Evolutionary conservation across 2,329 filamentous ascomycete genomes (phyloP).

Genomic region (Penicillium decumbens): DNA sequence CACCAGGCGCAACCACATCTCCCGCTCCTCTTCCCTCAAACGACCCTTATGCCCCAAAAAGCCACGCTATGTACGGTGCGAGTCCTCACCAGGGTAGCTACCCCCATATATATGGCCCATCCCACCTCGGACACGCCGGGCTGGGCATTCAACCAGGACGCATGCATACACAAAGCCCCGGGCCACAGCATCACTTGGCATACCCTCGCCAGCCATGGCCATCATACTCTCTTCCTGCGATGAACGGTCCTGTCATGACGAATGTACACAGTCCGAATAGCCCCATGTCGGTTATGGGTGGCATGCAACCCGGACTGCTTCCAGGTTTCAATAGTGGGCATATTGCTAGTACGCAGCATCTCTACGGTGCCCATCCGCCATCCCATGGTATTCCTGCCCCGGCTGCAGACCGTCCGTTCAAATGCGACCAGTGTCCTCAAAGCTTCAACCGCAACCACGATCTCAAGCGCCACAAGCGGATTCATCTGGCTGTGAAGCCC

Average conservation of each 20-base stretch:
- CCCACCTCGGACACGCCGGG: conserved; percentile 40
- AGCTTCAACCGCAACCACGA: conserved; percentile 97
- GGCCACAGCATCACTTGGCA: conserved; percentile 34
- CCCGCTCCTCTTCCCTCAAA: conserved; percentile 53
- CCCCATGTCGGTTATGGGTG: conserved; percentile 66
- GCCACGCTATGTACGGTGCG: conserved; percentile 46
- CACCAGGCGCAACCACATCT: conserved; percentile 28
- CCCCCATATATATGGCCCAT: conserved; percentile 31
- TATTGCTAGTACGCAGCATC: conserved; percentile 53
- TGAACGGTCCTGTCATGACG: conserved; percentile 66
- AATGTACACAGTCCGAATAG: conserved; percentile 70
- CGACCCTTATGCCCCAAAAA: conserved; percentile 57
- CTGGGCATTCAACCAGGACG: conserved; percentile 38
- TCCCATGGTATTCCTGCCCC: conserved; percentile 53
- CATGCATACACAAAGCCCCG: conserved; percentile 53
- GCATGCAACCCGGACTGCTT: conserved; percentile 54
- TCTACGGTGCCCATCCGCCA: conserved; percentile 55
- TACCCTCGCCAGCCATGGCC: conserved; percentile 45
- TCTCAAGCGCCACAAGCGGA: conserved; percentile 89
- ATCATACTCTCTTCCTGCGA: conserved; percentile 57
- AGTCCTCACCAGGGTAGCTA: conserved; percentile 48
- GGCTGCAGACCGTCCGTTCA: conserved; percentile 80
- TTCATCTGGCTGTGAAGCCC: conserved; percentile 91
- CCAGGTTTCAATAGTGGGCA: conserved; percentile 58
- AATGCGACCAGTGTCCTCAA: conserved; percentile 86